These are phyloP conservation scores for Phialophora verrucosa DNA, from an alignment of 2,329 filamentous ascomycete species.

Conservation along the genomic window DNA sequence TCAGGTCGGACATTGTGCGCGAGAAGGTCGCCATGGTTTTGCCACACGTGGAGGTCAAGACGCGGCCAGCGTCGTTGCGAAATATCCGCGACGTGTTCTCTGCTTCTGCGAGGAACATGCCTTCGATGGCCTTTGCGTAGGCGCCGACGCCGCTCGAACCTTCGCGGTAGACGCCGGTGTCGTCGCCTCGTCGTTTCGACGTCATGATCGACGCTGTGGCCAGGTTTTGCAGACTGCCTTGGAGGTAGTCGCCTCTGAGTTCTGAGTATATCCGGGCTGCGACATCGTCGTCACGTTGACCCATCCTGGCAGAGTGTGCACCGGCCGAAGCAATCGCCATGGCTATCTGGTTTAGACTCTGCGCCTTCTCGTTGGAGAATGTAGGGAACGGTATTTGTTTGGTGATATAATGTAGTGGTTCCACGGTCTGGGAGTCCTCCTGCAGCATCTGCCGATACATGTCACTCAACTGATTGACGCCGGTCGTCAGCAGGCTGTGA, in stretches of 20 bases:
- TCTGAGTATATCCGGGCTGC: conserved; percentile 85
- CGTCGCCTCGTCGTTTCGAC: conserved; percentile 73
- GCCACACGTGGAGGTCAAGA: conserved; percentile 80
- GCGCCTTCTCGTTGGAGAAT: conserved; percentile 75
- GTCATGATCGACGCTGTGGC: conserved; percentile 85
- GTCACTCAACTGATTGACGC: conserved; percentile 81
- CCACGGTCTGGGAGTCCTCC: conserved; percentile 79
- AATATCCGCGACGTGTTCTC: conserved; percentile 90
- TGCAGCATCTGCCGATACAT: conserved; percentile 79
- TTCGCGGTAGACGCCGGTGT: conserved; percentile 77
- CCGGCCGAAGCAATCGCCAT: conserved; percentile 71
- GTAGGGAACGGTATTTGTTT: conserved; percentile 83
- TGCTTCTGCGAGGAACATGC: conserved; percentile 84
- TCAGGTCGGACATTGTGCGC: conserved; percentile 84
- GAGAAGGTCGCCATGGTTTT: conserved; percentile 79
- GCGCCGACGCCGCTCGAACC: conserved; percentile 90
- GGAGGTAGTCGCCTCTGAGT: conserved; percentile 84
- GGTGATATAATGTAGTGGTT: conserved; percentile 90
- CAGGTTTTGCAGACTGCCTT: conserved; percentile 79
- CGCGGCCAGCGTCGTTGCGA: conserved; percentile 79
- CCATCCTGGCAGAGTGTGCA: conserved; percentile 57
- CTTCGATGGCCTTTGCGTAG: conserved; percentile 86
- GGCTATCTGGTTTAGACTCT: conserved; percentile 79
- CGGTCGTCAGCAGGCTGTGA: conserved; percentile 75
- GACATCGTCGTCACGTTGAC: conserved; percentile 65